phyloP scores from a whole-genome alignment of 495 filamentous ascomycete genomes.

The Penicillium verhagenii region DNA sequence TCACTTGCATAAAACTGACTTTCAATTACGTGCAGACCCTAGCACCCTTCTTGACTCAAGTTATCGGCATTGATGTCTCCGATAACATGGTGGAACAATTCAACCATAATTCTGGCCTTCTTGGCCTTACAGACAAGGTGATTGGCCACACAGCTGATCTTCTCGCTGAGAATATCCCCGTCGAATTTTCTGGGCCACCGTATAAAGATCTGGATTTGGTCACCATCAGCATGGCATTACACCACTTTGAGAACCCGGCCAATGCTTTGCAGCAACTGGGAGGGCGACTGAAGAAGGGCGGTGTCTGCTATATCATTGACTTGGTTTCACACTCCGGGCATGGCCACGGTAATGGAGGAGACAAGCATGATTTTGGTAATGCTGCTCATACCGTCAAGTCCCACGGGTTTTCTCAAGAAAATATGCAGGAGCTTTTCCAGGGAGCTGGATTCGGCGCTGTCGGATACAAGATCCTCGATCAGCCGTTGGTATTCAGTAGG shows the following conservation, averaged over 20 bases:
- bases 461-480: constrained; percentile 32
- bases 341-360: constrained; percentile 21
- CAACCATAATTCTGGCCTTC: constrained; percentile 41
- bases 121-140: constrained; percentile 52
- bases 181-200: constrained; percentile 43
- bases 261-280: constrained; percentile 55
- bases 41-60: constrained; percentile 58
- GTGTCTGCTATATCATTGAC: constrained; percentile 65
- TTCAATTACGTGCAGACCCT: constrained; percentile 40
- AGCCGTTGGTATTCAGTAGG: constrained; percentile 29
- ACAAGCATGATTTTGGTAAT: constrained; percentile 23
- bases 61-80: constrained; percentile 65
- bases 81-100: constrained; percentile 63
- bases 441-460: constrained; percentile 49
- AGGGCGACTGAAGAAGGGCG: constrained; percentile 59
- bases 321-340: constrained; percentile 45
- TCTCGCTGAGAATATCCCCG: constrained; percentile 35
- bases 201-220: constrained; percentile 63
- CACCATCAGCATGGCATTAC: constrained; percentile 64
- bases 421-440: constrained; percentile 52
- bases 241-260: constrained; percentile 67
- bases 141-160: constrained; percentile 61
- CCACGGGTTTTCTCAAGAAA: constrained; percentile 56
- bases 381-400: constrained; percentile 48
- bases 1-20: neutral